A percentile compares a stretch with the other conserved stretches of the same genome.
Evolutionary conservation across 139 green algal genomes (phyloP).

Genomic region (Closterium sp.): DNA sequence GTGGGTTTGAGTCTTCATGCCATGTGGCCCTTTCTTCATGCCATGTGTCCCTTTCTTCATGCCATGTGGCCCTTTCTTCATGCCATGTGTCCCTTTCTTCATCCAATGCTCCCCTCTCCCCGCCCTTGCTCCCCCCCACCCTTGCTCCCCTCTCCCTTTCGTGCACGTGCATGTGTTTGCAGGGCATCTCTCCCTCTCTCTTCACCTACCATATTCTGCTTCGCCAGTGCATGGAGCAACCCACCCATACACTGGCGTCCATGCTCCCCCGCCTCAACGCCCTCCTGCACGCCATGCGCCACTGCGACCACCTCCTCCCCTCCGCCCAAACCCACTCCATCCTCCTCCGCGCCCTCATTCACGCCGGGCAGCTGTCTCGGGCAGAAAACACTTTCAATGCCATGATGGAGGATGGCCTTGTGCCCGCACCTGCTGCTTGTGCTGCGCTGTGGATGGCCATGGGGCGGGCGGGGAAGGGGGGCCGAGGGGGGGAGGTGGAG

Average conservation of each 20-base stretch:
- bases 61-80: not conserved
- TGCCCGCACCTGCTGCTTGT: not conserved
- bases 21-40: no score
- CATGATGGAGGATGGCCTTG: not conserved
- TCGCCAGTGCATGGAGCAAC: not conserved
- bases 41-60: no score
- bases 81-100: not conserved
- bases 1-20: no score
- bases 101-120: not conserved
- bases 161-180: not conserved
- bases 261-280: not conserved
- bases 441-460: not conserved
- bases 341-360: not conserved
- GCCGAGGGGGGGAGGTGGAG: not conserved
- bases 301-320: not conserved
- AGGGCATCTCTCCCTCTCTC: not conserved
- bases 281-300: not conserved
- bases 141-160: not conserved
- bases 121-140: not conserved
- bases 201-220: not conserved
- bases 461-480: not conserved
- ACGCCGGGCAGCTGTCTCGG: not conserved
- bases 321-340: not conserved
- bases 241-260: not conserved
- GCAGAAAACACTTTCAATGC: not conserved